A percentile compares a stretch with the other conserved stretches of the same genome.
These are phyloP conservation scores for Trypanosoma mega DNA, from an alignment of 208 protist genomes.

Conservation along the genomic window DNA sequence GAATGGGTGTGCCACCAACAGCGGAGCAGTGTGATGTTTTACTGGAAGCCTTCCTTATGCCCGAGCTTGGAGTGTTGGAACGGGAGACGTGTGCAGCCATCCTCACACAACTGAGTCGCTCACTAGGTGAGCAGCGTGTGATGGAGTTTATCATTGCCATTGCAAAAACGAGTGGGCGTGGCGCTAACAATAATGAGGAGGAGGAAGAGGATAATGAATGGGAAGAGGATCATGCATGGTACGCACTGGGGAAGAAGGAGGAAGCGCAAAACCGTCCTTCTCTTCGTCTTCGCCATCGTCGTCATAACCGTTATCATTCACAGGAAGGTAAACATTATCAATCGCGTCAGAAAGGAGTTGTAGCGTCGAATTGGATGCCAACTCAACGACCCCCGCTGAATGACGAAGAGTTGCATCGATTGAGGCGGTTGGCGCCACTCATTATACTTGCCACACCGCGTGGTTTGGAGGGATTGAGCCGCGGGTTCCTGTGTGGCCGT, in stretches of 20 bases:
- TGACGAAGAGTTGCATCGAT: conserved; percentile 31
- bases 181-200: background rate
- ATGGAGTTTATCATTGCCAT: conserved; percentile 23
- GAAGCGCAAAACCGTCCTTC: background rate
- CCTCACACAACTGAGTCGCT: conserved; percentile 19
- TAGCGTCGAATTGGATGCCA: conserved; percentile 1
- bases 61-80: conserved; percentile 13
- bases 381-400: conserved; percentile 17
- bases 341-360: no score
- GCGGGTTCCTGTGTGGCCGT: conserved; percentile 30
- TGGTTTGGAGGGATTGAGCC: conserved; percentile 48
- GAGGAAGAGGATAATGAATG: background rate
- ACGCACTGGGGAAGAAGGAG: background rate
- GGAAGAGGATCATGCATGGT: background rate
- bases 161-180: background rate
- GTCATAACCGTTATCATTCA: no score
- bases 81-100: conserved; percentile 18
- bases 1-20: conserved; percentile 19
- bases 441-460: conserved; percentile 41
- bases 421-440: conserved; percentile 43
- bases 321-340: no score
- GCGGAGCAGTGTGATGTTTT: conserved; percentile 20
- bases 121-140: conserved; percentile 21
- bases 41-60: conserved; percentile 7
- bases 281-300: no score